phyloP scores from a whole-genome alignment of 1,139 yeast species.

The Debaryomyces subglobosus region DNA sequence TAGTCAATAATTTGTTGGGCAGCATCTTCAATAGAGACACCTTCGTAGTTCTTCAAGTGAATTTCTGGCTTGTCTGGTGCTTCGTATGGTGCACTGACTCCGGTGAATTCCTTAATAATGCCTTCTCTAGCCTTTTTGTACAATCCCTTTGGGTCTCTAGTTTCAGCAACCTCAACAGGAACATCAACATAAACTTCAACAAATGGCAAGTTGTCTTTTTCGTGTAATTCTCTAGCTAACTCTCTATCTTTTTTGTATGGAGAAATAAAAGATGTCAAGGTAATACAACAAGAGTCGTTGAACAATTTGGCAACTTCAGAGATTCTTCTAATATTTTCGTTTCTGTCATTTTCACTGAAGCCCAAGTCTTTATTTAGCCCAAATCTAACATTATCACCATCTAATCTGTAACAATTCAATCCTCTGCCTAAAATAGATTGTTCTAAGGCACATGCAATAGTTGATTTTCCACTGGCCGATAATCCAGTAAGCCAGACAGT shows the following conservation, averaged over 20 bases:
- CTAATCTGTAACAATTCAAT: slow-evolving; percentile 79
- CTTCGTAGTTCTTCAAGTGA: slow-evolving; percentile 70
- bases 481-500: slow-evolving; percentile 95
- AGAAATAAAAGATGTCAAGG: slow-evolving; percentile 88
- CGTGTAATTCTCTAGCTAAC: slow-evolving; percentile 82
- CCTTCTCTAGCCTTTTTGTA: slow-evolving; percentile 97
- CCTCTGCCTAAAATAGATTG: slow-evolving; percentile 71
- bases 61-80: slow-evolving; percentile 86
- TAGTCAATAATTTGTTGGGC: slow-evolving; percentile 74
- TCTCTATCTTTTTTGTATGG: slow-evolving; percentile 87
- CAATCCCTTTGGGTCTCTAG: slow-evolving; percentile 95
- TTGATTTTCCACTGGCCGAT: slow-evolving; percentile 93
- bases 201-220: slow-evolving; percentile 73
- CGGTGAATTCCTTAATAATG: slow-evolving; percentile 90
- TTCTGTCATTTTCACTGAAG: slow-evolving; percentile 86
- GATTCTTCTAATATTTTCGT: slow-evolving; percentile 92
- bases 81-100: slow-evolving; percentile 94
- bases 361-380: slow-evolving; percentile 95
- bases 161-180: slow-evolving; percentile 90
- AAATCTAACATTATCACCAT: slow-evolving; percentile 93
- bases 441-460: slow-evolving; percentile 94
- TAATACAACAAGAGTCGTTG: slow-evolving; percentile 84
- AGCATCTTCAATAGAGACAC: slow-evolving; percentile 74
- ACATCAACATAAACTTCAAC: slow-evolving; percentile 91
- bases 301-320: slow-evolving; percentile 90